Evolutionary conservation across 2,329 filamentous ascomycete genomes (phyloP), one percentile per base, ranked within the genome.

Genomic region (Endoconidiophora polonica): DNA sequence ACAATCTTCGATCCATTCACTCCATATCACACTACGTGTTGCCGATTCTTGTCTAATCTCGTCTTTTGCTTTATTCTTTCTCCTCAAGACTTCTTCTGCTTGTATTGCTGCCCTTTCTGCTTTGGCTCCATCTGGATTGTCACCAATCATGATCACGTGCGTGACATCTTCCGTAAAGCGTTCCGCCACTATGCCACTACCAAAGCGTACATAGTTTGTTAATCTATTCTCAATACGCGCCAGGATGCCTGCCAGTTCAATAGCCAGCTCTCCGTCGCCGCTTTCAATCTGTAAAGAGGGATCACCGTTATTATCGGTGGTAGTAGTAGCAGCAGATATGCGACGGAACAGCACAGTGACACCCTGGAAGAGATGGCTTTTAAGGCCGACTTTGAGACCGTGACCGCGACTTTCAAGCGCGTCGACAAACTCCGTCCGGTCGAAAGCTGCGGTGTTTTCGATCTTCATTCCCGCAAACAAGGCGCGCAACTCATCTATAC

Each of bases 1-100:
- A 58, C 84, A 85, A 48, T 83, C 78, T 46, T 80, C 72, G 0
- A 95, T 65, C 91, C 91, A 98, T 12, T 69, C 68, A 7, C 71
- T 62, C 0, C 67, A 73, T 2, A 95, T 82, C 5, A 90, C 64
- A 55, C 85, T 70, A 0, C 88, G 85, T 36, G 14, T 22, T 16
- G 4, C 14, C 6, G 12, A 36, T 23, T n/a, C 12, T 16, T 42
- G 39, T 4, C 12, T 18, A n/a, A n/a, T n/a, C n/a, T n/a, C n/a
- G n/a, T n/a, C n/a, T n/a, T n/a, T n/a, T n/a, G n/a, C n/a, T 33
- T 33, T 10, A 10, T 33, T 33, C 12, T 10, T 7, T 41, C 41
- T 37, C 14, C 57, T 58, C 52, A 73, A 72, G 16, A 76, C 63
- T 45, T 60, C 58, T 4, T n/a, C n/a, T n/a, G 65, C 59, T 26